These are phyloP conservation scores for Trebouxiophyceae sp. DNA, from an alignment of 163 green algal genomes.

Conservation along the genomic window DNA sequence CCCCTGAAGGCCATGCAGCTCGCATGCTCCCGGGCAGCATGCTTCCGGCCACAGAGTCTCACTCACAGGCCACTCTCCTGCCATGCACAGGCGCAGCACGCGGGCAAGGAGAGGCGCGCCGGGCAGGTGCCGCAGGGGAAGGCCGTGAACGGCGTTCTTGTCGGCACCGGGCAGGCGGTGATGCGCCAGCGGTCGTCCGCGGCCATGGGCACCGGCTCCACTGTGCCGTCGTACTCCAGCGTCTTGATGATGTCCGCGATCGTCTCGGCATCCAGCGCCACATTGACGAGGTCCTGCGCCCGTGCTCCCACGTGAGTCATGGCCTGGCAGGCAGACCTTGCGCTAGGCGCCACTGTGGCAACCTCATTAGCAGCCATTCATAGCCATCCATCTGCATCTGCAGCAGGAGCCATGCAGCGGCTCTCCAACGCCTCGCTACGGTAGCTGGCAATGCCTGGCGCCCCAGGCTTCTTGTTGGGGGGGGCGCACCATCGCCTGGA, in stretches of 20 bases:
- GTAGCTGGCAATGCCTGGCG: too few species aligned
- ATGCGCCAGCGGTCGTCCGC: slow-evolving; percentile 24
- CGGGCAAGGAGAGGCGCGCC: slow-evolving; percentile 14
- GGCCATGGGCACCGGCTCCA: slow-evolving; percentile 27
- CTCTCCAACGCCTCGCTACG: too few species aligned
- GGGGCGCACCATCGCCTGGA: slow-evolving; percentile 36
- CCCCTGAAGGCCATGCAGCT: not conserved
- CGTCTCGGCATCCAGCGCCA: slow-evolving; percentile 70
- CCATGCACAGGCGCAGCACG: not conserved
- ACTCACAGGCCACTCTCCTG: not conserved
- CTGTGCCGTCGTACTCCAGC: slow-evolving; percentile 67
- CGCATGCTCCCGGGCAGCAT: not conserved
- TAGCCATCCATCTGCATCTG: not conserved
- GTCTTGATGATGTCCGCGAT: slow-evolving; percentile 72
- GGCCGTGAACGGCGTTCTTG: slow-evolving; percentile 47
- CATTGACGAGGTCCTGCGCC: slow-evolving; percentile 47
- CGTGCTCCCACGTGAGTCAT: not conserved
- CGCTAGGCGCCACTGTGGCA: not conserved
- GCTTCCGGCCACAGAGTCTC: not conserved
- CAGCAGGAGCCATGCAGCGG: too few species aligned
- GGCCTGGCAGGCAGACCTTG: not conserved
- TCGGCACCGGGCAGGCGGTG: slow-evolving; percentile 18
- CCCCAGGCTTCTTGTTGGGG: too few species aligned
- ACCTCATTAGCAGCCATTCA: not conserved
- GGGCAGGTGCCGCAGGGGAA: slow-evolving; percentile 88